A percentile compares a stretch with the other conserved stretches of the same genome.
These are phyloP conservation scores for Candida xiaguanensis DNA, from an alignment of 805 yeast species.

Conservation along the genomic window DNA sequence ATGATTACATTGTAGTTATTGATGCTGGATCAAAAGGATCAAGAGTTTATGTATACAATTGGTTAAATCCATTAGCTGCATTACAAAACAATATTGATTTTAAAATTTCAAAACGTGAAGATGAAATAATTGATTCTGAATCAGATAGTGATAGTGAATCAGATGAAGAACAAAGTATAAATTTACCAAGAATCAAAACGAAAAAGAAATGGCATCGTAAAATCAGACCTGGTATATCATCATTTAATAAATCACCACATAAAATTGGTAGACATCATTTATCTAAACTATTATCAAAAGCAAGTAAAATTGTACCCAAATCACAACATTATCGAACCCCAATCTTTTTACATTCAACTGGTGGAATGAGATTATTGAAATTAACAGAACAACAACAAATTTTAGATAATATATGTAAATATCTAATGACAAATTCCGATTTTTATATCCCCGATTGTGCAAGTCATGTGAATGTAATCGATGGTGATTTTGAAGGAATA, in stretches of 20 bases:
- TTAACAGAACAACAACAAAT: conserved; percentile 49
- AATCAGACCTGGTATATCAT: conserved; percentile 56
- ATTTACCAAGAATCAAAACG: conserved; percentile 29
- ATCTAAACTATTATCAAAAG: conserved; percentile 43
- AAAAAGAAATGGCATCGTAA: conserved; percentile 47
- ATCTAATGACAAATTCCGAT: conserved; percentile 43
- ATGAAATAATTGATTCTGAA: conserved; percentile 5
- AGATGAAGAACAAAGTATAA: not conserved
- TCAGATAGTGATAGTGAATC: conserved; percentile 2
- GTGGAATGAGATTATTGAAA: conserved; percentile 58
- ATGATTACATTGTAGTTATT: conserved; percentile 56
- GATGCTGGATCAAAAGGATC: conserved; percentile 70
- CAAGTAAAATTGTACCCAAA: conserved; percentile 52
- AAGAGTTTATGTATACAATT: conserved; percentile 56
- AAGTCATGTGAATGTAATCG: conserved; percentile 55
- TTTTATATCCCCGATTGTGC: conserved; percentile 61
- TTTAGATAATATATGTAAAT: conserved; percentile 46
- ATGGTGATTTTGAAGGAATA: conserved; percentile 64
- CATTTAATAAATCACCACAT: conserved; percentile 45
- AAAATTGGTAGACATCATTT: conserved; percentile 52
- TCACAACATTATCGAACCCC: conserved; percentile 64
- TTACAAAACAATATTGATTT: conserved; percentile 19
- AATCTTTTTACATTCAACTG: conserved; percentile 65
- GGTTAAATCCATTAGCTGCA: conserved; percentile 41
- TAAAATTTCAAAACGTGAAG: conserved; percentile 10